These are phyloP conservation scores for Ustilago trichophora DNA, from an alignment of 1,284 basidiomycete species.

Conservation along the genomic window DNA sequence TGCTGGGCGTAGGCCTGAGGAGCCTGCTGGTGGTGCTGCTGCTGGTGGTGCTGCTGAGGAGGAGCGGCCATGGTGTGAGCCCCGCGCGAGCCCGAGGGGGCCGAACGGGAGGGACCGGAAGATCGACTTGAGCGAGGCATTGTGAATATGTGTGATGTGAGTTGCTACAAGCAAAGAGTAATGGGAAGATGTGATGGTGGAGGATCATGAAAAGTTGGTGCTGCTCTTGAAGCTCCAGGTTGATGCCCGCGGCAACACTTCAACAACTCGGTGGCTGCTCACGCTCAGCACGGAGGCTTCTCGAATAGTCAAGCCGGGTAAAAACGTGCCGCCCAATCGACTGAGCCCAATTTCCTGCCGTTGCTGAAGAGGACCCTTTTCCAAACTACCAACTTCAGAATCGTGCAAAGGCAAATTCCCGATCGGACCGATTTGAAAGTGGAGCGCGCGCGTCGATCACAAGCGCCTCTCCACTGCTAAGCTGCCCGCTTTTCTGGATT, in stretches of 20 bases:
- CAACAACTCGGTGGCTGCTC: constrained; percentile 4
- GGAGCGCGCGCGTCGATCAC: constrained; percentile 44
- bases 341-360: constrained; percentile 19
- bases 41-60: constrained; percentile 32
- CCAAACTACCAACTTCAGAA: not conserved
- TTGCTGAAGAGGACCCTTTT: not conserved
- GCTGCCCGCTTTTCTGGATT: not conserved
- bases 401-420: not conserved
- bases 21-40: constrained; percentile 34
- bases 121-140: constrained; percentile 64
- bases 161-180: constrained; percentile 5
- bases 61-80: constrained; percentile 63
- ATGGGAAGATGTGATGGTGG: constrained; percentile 9
- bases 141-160: constrained; percentile 2
- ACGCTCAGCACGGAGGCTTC: constrained; percentile 14
- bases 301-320: constrained; percentile 7
- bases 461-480: not conserved
- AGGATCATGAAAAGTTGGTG: not conserved
- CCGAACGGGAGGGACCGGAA: constrained; percentile 53
- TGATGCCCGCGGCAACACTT: not conserved
- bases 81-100: constrained; percentile 59
- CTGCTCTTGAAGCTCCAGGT: not conserved
- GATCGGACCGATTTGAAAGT: constrained; percentile 18
- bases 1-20: constrained; percentile 35
- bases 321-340: constrained; percentile 38